Evolutionary conservation across 129 eudicot species (phyloP).

Genomic region (Helianthus annuus): HanXRQr2.0-SUNRISE NC_035442.2:177283805-177284304

Average conservation of each 20-base stretch:
- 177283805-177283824: constrained; percentile 54
- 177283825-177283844: constrained; percentile 52
- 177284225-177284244: constrained; percentile 87
- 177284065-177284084: constrained; percentile 69
- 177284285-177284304: constrained; percentile 86
- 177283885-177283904: constrained; percentile 73
- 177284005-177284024: constrained; percentile 62
- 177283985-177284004: constrained; percentile 65
- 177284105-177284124: constrained; percentile 93
- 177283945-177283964: constrained; percentile 56
- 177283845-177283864: constrained; percentile 92
- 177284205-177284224: constrained; percentile 54
- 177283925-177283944: constrained; percentile 98
- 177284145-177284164: constrained; percentile 69
- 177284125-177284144: constrained; percentile 87
- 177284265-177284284: constrained; percentile 60
- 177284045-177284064: constrained; percentile 70
- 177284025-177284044: constrained; percentile 66
- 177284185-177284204: constrained; percentile 57
- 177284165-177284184: constrained; percentile 40
- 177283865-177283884: constrained; percentile 67
- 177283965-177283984: constrained; percentile 65
- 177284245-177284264: constrained; percentile 42
- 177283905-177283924: constrained; percentile 80
- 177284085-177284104: constrained; percentile 88